phyloP scores from a whole-genome alignment of 306 rosid species.

The Urtica urens region DNA sequence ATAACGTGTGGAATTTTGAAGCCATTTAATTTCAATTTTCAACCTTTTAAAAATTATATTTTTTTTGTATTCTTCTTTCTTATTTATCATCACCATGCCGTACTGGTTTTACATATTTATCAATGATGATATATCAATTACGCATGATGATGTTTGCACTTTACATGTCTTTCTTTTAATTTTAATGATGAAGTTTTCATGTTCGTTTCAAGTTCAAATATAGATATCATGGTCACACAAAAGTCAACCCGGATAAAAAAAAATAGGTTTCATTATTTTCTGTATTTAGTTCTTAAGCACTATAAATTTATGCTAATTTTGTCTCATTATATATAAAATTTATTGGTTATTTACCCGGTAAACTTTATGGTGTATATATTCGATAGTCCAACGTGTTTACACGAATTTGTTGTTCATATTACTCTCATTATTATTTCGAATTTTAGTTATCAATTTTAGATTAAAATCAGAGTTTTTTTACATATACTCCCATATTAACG shows the following conservation, averaged over 20 bases:
- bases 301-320: too few relatives aligned
- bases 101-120: neutral
- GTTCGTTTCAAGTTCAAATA: neutral
- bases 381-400: too few relatives aligned
- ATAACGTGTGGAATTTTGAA: conserved; percentile 20
- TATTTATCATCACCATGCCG: neutral
- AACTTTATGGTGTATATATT: too few relatives aligned
- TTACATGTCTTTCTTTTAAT: neutral
- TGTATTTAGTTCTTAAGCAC: too few relatives aligned
- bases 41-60: neutral
- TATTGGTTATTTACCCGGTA: too few relatives aligned
- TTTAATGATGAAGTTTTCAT: neutral
- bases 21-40: neutral
- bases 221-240: neutral
- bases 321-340: too few relatives aligned
- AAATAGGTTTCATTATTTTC: neutral
- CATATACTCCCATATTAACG: too few relatives aligned
- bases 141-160: conserved; percentile 20
- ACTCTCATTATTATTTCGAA: too few relatives aligned
- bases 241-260: neutral
- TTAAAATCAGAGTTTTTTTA: too few relatives aligned
- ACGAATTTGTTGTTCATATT: too few relatives aligned
- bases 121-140: conserved; percentile 11
- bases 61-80: neutral
- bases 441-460: too few relatives aligned